Percentiles rank a stretch among this genome's conserved stretches.
phyloP scores from a whole-genome alignment of 352 stramenopile species.

The Phytophthora capsici region DNA sequence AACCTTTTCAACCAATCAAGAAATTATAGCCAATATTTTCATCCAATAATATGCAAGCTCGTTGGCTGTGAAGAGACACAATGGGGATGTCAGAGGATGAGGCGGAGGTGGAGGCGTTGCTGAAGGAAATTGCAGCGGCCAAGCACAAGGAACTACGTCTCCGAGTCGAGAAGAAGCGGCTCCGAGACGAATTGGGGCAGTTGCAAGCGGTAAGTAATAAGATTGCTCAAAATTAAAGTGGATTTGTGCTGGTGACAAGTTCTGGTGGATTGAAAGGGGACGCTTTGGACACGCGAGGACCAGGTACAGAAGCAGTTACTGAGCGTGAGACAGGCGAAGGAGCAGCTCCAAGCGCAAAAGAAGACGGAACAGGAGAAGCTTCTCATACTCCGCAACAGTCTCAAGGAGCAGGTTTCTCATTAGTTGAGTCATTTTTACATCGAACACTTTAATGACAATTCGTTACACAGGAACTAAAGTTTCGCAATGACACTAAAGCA shows the following conservation, averaged over 20 bases:
- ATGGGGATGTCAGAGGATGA: conserved; percentile 26
- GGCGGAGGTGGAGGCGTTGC: conserved; percentile 63
- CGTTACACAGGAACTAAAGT: conserved; percentile 35
- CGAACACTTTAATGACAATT: too few species aligned
- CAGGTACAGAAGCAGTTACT: conserved; percentile 55
- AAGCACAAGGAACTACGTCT: conserved; percentile 75
- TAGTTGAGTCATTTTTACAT: too few species aligned
- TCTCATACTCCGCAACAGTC: conserved; percentile 30
- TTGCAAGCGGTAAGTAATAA: conserved; percentile 42
- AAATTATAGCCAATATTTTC: too few species aligned
- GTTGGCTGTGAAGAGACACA: too few species aligned
- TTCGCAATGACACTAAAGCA: conserved; percentile 21
- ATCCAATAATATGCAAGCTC: too few species aligned
- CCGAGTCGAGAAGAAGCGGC: conserved; percentile 70
- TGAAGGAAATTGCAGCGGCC: conserved; percentile 53
- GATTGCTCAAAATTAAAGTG: not conserved
- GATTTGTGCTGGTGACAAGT: not conserved
- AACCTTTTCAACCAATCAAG: too few species aligned
- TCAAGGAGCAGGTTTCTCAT: conserved; percentile 38
- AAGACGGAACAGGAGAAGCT: conserved; percentile 44
- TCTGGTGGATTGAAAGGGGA: not conserved
- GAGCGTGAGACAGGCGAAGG: conserved; percentile 39
- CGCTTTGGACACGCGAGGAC: conserved; percentile 55
- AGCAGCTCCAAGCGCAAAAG: conserved; percentile 40
- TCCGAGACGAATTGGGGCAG: conserved; percentile 59